phyloP scores from a whole-genome alignment of 2,329 filamentous ascomycete species.

The Cytospora chrysosperma region DNA sequence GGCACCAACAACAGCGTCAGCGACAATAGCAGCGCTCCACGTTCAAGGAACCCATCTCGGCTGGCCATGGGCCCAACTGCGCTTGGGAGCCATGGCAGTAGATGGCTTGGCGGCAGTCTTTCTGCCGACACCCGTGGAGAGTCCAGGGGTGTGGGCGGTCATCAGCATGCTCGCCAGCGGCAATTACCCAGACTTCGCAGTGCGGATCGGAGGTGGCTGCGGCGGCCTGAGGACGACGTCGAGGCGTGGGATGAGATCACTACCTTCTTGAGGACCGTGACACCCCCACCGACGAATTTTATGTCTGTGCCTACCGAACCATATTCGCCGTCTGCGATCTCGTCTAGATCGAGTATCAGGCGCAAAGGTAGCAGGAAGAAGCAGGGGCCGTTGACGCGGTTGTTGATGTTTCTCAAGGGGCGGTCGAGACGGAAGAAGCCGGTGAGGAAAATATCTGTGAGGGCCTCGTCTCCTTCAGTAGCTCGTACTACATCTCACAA shows the following conservation, averaged over 20 bases:
- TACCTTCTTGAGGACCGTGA: conserved; percentile 50
- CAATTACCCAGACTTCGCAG: neutral
- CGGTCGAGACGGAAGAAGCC: conserved; percentile 40
- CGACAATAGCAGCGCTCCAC: neutral
- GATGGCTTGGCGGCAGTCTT: conserved; percentile 24
- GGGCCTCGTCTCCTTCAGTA: conserved; percentile 1
- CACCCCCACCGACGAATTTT: conserved; percentile 49
- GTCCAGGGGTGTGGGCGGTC: neutral
- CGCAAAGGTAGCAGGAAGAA: conserved; percentile 29
- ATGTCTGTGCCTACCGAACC: conserved; percentile 44
- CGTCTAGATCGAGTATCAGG: conserved; percentile 5
- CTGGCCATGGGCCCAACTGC: conserved; percentile 25
- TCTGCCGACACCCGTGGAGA: conserved; percentile 27
- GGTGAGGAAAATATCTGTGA: conserved; percentile 25
- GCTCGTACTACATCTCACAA: conserved; percentile 9
- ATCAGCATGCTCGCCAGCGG: neutral
- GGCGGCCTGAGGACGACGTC: conserved; percentile 21
- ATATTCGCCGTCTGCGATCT: conserved; percentile 25
- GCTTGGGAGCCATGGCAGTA: neutral
- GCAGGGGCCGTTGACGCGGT: conserved; percentile 41
- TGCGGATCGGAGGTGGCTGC: neutral
- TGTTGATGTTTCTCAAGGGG: conserved; percentile 35
- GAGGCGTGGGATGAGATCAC: conserved; percentile 38
- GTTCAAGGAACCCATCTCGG: conserved; percentile 1
- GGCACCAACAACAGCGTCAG: neutral